phyloP scores from a whole-genome alignment of 176 grass and related monocot species.

The Aegilops longissima region DNA sequence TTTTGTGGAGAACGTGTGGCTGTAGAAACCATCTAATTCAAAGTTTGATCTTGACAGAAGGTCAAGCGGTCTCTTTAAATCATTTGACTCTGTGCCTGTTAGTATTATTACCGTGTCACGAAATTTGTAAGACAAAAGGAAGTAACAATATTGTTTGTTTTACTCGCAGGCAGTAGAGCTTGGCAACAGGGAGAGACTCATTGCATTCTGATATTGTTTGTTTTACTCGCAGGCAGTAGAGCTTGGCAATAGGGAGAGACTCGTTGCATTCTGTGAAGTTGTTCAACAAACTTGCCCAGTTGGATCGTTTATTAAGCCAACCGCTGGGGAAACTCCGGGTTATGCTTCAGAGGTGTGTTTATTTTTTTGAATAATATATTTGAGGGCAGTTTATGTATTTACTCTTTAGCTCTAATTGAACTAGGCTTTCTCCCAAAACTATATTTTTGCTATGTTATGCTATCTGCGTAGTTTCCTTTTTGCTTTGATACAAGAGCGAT shows the following conservation, averaged over 20 bases:
- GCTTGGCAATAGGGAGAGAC: constrained; percentile 70
- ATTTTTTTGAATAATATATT: not conserved
- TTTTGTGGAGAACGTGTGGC: not conserved
- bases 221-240: constrained; percentile 53
- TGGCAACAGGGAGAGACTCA: constrained; percentile 65
- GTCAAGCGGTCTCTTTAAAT: not conserved
- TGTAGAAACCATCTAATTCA: not conserved
- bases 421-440: no score
- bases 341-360: constrained; percentile 90
- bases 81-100: not conserved
- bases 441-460: not conserved
- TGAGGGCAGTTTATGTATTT: not conserved
- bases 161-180: constrained; percentile 64
- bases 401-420: not conserved
- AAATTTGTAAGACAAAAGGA: not conserved
- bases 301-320: constrained; percentile 91
- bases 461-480: not conserved
- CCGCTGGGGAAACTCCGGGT: constrained; percentile 83
- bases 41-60: no score
- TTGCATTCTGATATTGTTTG: constrained; percentile 57
- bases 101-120: not conserved
- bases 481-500: not conserved
- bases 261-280: constrained; percentile 87
- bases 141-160: not conserved
- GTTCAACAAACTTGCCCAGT: constrained; percentile 86